Conservation (phyloP, 2,329 filamentous ascomycete species). For the Ophiostoma sp. region DNA sequence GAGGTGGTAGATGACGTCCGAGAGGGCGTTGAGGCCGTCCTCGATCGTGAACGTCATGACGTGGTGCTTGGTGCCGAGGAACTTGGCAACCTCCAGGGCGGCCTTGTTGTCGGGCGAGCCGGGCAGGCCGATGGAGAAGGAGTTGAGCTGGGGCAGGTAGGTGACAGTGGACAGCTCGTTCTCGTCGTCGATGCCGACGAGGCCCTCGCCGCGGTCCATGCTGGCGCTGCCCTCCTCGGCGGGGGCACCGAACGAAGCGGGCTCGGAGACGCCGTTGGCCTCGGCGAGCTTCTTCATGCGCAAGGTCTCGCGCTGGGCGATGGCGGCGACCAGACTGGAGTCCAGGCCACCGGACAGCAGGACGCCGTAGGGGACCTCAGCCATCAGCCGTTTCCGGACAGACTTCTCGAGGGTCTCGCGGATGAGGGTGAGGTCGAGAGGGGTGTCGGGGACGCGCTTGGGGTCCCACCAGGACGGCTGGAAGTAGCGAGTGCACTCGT, state of each 20-base stretch:
- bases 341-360: slow-evolving; percentile 91
- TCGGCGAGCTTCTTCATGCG: slow-evolving; percentile 64
- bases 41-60: slow-evolving; percentile 98
- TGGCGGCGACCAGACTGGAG: slow-evolving; percentile 89
- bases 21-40: slow-evolving; percentile 92
- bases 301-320: slow-evolving; percentile 87
- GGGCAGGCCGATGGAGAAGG: slow-evolving; percentile 95
- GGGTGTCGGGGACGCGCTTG: slow-evolving; percentile 67
- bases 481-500: slow-evolving; percentile 80
- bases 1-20: slow-evolving; percentile 95
- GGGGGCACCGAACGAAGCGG: slow-evolving; percentile 41
- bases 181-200: slow-evolving; percentile 92
- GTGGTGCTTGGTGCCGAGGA: slow-evolving; percentile 96
- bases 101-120: slow-evolving; percentile 88
- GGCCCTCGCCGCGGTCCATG: slow-evolving; percentile 58
- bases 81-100: slow-evolving; percentile 87
- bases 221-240: slow-evolving; percentile 41
- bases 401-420: slow-evolving; percentile 80
- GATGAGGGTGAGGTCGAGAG: slow-evolving; percentile 77
- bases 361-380: slow-evolving; percentile 96
- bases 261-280: slow-evolving; percentile 41
- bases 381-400: slow-evolving; percentile 96
- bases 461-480: slow-evolving; percentile 90
- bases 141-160: slow-evolving; percentile 91
- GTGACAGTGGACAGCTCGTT: slow-evolving; percentile 85